These are phyloP conservation scores for Pythium angustatum DNA, from an alignment of 352 stramenopile species.

Conservation along the genomic window DNA sequence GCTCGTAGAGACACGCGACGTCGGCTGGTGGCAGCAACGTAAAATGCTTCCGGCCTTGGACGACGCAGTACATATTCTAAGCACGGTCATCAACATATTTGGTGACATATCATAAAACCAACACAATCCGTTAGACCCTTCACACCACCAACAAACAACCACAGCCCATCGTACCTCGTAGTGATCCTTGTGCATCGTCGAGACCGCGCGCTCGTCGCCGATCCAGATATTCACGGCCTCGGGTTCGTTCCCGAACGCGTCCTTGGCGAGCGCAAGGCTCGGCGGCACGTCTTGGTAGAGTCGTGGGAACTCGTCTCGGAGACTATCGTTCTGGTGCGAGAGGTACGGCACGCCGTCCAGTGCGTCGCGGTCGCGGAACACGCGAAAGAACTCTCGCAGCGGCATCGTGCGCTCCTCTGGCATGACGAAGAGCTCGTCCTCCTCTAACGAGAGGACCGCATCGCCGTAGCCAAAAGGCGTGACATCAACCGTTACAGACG, in stretches of 20 bases:
- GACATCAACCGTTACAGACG: constrained; percentile 67
- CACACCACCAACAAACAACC: too few relatives aligned
- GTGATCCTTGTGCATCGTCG: constrained; percentile 97
- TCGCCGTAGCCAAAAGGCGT: constrained; percentile 79
- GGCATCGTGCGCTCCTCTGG: constrained; percentile 80
- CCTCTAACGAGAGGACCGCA: constrained; percentile 52
- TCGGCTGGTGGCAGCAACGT: constrained; percentile 88
- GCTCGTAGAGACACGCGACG: constrained; percentile 89
- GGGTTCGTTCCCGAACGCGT: constrained; percentile 78
- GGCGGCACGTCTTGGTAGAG: constrained; percentile 67
- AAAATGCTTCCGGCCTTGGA: constrained; percentile 96
- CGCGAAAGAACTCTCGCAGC: constrained; percentile 51
- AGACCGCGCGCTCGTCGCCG: constrained; percentile 93
- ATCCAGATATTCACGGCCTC: constrained; percentile 98
- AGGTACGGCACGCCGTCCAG: constrained; percentile 84
- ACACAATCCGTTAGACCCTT: too few relatives aligned
- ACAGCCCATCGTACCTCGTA: constrained; percentile 96
- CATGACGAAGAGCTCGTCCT: constrained; percentile 61
- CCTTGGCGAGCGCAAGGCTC: constrained; percentile 53
- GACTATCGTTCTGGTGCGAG: constrained; percentile 84
- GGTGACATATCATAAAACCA: too few relatives aligned
- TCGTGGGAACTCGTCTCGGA: constrained; percentile 66
- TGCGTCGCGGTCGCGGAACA: constrained; percentile 45
- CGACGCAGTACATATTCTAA: constrained; percentile 98
- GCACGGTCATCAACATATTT: too few relatives aligned